Base-by-base conservation (phyloP, 441 rosid genomes). In the Pelargonium fulgidum region DNA sequence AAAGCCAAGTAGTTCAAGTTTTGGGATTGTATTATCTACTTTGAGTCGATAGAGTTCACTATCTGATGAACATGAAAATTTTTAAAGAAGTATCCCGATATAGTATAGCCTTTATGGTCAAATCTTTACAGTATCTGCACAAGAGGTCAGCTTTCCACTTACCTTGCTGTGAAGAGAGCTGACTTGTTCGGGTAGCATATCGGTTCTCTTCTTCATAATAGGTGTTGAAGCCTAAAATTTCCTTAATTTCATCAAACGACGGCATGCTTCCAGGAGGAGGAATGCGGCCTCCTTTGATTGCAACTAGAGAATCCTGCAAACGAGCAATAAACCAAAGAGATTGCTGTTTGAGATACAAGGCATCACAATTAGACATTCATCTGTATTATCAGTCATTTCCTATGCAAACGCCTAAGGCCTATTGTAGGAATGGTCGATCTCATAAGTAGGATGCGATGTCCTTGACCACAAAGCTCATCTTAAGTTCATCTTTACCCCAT, bases 221-320 rank as follows among this genome's bases (percentile, higher is more conserved):
- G 52, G 77, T 16, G 3, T 87, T 85, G 77, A 85, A 87, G 68
- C 99, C 97, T 72, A 91, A 77, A 62, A 83, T 81, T 70, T 88
- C 90, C 76, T 89, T 78, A 20, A 93, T 87, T 80, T 91, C 97
- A 68, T 85, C 84, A 67, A 91, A 87, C 63, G 96, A 74, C 7
- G 91, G 88, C 91, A 91, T 87, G 86, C 90, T 93, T 82, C 93
- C 96, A 20, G 97, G 99, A 59, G 95, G 84, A 69, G 96, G 97
- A 56, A 93, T 81, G 56, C 95, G 85, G 11, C 99, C 97, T 74
- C 99, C 86, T 76, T 85, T 91, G 56, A 93, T 86, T 61, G 96
- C 96, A 68, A 67, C 65, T 10, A 93, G 76, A 68, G 97, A 79
- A 67, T 87, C 96, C 99, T 93, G 82, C 79, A 81, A 54, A 50